Evolutionary conservation across 768 basidiomycete species (phyloP).

Genomic region (Russula compacta): DNA sequence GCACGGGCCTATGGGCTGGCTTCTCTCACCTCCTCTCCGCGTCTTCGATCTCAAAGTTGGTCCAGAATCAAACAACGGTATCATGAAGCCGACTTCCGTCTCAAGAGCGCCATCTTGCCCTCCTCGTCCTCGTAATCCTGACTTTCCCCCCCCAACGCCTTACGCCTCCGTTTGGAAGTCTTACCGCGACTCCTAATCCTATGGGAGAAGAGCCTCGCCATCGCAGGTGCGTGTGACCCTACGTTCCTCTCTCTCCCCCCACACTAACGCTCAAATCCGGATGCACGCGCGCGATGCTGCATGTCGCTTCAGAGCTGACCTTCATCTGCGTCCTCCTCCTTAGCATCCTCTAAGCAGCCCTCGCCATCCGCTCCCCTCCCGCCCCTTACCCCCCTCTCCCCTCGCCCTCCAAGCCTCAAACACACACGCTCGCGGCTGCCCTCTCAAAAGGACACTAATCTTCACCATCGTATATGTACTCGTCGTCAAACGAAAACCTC

Average conservation of each 20-base stretch:
- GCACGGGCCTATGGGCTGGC: too few species aligned
- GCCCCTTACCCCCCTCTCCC: conserved; percentile 8
- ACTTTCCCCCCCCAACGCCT: conserved; percentile 16
- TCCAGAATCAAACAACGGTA: conserved; percentile 14
- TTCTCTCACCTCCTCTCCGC: too few species aligned
- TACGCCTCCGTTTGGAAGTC: conserved; percentile 17
- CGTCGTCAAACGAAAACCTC: conserved; percentile 49
- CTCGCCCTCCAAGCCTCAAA: conserved; percentile 6
- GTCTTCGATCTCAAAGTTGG: conserved; percentile 8
- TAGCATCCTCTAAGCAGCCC: conserved; percentile 12
- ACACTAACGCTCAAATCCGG: neutral
- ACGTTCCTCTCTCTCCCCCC: too few species aligned
- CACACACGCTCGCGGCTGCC: too few species aligned
- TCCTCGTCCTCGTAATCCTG: conserved; percentile 3
- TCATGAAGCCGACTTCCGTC: conserved; percentile 16
- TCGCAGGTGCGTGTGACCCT: neutral
- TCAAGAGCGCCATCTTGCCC: conserved; percentile 12
- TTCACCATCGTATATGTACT: too few species aligned
- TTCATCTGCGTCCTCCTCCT: conserved; percentile 6
- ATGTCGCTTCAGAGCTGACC: conserved; percentile 1
- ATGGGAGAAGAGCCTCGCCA: conserved; percentile 8
- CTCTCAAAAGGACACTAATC: too few species aligned
- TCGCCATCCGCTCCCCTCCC: conserved; percentile 15
- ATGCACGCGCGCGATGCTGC: neutral
- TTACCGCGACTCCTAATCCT: conserved; percentile 16